Conservation (phyloP, 208 protist species). For the Naegleria lovaniensis region DNA sequence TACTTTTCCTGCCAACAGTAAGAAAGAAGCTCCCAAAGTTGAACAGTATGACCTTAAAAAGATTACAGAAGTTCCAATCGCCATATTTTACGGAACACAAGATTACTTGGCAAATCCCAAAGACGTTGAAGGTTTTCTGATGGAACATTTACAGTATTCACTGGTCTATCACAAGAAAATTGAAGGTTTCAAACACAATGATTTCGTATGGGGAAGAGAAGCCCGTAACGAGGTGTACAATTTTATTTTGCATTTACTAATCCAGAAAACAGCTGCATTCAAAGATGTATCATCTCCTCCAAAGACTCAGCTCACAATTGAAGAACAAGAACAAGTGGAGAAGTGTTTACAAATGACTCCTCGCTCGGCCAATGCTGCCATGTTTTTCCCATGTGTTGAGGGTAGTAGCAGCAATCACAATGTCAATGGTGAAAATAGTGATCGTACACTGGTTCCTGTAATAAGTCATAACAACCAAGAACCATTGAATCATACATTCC, state of each 20-base stretch:
- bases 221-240: constrained; percentile 29
- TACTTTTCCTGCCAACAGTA: constrained; percentile 7
- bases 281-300: background rate
- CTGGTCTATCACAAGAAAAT: background rate
- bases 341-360: background rate
- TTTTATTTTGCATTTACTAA: constrained; percentile 21
- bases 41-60: constrained; percentile 24
- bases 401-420: no score
- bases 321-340: background rate
- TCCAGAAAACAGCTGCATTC: background rate
- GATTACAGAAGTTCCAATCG: constrained; percentile 7
- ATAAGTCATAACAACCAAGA: no score
- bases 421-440: no score
- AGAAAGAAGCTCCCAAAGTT: background rate
- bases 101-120: constrained; percentile 34
- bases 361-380: background rate
- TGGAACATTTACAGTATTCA: background rate
- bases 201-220: constrained; percentile 39
- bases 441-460: no score
- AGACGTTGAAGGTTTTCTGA: constrained; percentile 30
- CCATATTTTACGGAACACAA: constrained; percentile 25
- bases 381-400: no score
- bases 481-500: no score
- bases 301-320: background rate
- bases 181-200: constrained; percentile 35